These are phyloP conservation scores for Gentiana dahurica DNA, from an alignment of 257 asterid species.

Conservation along the genomic window DNA sequence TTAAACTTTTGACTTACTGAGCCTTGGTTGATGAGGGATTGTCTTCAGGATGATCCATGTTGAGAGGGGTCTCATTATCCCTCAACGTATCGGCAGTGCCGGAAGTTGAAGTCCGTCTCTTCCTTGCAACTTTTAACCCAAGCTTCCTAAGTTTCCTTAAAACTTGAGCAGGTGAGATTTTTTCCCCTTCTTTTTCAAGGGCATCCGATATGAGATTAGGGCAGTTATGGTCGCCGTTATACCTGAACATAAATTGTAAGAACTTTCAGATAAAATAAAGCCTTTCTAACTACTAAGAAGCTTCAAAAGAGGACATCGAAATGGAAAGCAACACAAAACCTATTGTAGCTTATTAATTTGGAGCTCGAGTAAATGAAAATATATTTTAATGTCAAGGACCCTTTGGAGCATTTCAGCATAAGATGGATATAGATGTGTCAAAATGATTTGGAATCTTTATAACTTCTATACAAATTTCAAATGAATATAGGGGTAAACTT, in stretches of 20 bases:
- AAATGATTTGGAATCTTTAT: too few species aligned
- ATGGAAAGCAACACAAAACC: too few species aligned
- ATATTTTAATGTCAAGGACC: too few species aligned
- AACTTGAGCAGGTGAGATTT: constrained; percentile 40
- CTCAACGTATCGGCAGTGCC: constrained; percentile 18
- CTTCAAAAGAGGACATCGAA: too few species aligned
- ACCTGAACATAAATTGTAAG: constrained; percentile 25
- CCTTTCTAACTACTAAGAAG: neutral
- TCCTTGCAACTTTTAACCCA: constrained; percentile 41
- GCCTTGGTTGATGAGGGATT: constrained; percentile 37
- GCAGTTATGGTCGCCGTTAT: constrained; percentile 48
- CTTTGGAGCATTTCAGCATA: too few species aligned
- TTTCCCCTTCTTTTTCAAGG: constrained; percentile 49
- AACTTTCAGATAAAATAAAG: constrained; percentile 12
- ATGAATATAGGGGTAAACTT: constrained; percentile 15
- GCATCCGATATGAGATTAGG: constrained; percentile 47
- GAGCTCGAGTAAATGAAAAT: too few species aligned
- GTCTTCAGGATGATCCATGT: constrained; percentile 21
- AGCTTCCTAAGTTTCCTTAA: constrained; percentile 42
- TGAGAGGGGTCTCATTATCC: constrained; percentile 18
- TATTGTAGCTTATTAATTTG: too few species aligned
- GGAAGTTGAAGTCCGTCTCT: constrained; percentile 29
- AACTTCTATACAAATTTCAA: too few species aligned
- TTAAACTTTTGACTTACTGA: constrained; percentile 42
- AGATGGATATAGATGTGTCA: too few species aligned